Base-by-base conservation (phyloP, 2,329 filamentous ascomycete genomes). In the Capronia coronata region DNA sequence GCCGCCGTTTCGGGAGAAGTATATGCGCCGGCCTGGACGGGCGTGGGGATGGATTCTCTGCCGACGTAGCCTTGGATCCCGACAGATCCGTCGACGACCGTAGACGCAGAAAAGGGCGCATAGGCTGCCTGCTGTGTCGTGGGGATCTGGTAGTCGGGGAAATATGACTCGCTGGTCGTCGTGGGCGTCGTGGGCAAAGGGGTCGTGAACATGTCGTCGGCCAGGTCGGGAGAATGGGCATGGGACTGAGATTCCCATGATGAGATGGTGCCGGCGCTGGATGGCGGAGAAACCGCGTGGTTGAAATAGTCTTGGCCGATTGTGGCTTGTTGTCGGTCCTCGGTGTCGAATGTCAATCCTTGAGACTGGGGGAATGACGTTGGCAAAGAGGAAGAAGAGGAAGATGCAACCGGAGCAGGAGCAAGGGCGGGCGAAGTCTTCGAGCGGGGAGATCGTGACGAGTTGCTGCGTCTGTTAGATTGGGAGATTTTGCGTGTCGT, bases 191-290 rank as follows among this genome's bases (percentile, higher is more conserved):
- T 44, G 22, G 41, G 47, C 9, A 45, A 21, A 4, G 47, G 47
- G 23, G 47, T 49, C n/a, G 40, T 44, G 23, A 49, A 49, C 13
- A 49, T 13, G 21, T 49, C 47, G 7, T 49, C 47, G 34, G 22
- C 22, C 16, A 49, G 19, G 6, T 40, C 47, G 13, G 47, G 40
- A 19, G 34, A 37, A n/a, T 13, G 47, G 40, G 47, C 47, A 18
- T 40, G 40, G 11, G 34, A 37, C 34, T 13, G 47, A 45, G 47
- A 29, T n/a, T 30, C 46, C 30, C 35, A 39, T 32, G 45, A 32
- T 34, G 37, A 40, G 5, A n/a, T 13, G 5, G 25, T 22, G 18
- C 35, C 41, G 13, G 23, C 10, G 25, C 16, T 14, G 30, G 41
- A 44, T 14, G 19, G 25, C 11, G 42, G 42, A 5, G 40, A 43